A percentile compares a stretch with the other conserved stretches of the same genome.
These are phyloP conservation scores for Collariella sp. DNA, from an alignment of 495 filamentous ascomycete genomes.

Conservation along the genomic window DNA sequence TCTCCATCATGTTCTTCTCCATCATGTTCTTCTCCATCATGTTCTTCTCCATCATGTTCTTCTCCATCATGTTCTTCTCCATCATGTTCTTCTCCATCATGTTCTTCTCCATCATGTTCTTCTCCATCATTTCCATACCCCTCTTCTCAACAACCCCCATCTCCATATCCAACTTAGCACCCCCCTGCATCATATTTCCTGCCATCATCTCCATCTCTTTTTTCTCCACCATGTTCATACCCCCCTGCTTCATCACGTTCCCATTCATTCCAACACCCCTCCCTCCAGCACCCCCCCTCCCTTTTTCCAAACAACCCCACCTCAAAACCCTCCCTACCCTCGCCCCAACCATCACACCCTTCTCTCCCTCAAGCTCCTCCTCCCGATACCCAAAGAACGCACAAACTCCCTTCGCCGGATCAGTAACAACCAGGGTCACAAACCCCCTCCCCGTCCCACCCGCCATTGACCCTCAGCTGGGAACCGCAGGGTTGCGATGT, in stretches of 20 bases:
- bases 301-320: slow-evolving; percentile 1
- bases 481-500: slow-evolving; percentile 1
- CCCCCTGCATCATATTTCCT: no score
- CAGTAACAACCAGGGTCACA: slow-evolving; percentile 19
- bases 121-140: no score
- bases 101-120: no score
- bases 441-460: slow-evolving; percentile 17
- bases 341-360: not conserved
- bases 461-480: slow-evolving; percentile 19
- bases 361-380: slow-evolving; percentile 6
- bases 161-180: no score
- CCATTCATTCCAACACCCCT: not conserved
- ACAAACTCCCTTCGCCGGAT: not conserved
- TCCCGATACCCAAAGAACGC: slow-evolving; percentile 26
- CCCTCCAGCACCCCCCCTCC: not conserved
- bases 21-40: no score
- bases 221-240: not conserved
- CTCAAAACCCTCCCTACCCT: slow-evolving; percentile 1
- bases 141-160: no score
- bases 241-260: not conserved
- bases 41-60: no score
- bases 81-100: no score
- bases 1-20: no score
- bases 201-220: no score
- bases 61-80: no score